These are phyloP conservation scores for Candida labiduridarum DNA, from an alignment of 1,139 yeast species.

Conservation along the genomic window DNA sequence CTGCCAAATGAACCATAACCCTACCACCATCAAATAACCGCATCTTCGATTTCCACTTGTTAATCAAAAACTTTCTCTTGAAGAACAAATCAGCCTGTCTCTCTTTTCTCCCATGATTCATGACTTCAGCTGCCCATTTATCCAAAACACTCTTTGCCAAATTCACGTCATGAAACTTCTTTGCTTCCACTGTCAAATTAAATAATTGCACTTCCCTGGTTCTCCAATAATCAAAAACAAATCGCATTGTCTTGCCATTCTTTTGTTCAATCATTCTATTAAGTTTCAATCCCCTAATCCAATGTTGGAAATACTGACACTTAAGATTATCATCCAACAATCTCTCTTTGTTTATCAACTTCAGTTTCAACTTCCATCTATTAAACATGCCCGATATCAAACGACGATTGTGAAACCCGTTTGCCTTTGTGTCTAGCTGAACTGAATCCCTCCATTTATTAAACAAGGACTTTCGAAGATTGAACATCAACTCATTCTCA, in stretches of 20 bases:
- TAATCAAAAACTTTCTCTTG: conserved; percentile 11
- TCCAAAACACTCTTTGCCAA: background rate
- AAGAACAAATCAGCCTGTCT: background rate
- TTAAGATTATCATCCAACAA: conserved; percentile 5
- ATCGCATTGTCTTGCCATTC: background rate
- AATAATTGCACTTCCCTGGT: background rate
- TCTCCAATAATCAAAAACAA: conserved; percentile 7
- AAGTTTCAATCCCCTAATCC: conserved; percentile 14
- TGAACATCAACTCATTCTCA: conserved; percentile 7
- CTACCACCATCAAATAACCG: background rate
- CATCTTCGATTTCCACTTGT: conserved; percentile 12
- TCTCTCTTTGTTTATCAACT: background rate
- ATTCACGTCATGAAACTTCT: background rate
- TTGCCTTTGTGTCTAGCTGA: conserved; percentile 14
- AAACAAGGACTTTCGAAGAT: conserved; percentile 8
- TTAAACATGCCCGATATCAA: conserved; percentile 9
- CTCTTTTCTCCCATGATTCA: background rate
- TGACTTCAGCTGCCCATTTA: conserved; percentile 2
- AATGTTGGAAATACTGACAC: conserved; percentile 1
- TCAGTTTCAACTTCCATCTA: conserved; percentile 19
- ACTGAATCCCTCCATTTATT: conserved; percentile 20
- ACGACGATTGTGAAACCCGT: conserved; percentile 13
- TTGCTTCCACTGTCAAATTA: background rate
- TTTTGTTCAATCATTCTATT: conserved; percentile 12
- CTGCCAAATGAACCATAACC: background rate